These are phyloP conservation scores for Magnolia sinica DNA, from an alignment of 164 flowering plant genomes.

Conservation along the genomic window DNA sequence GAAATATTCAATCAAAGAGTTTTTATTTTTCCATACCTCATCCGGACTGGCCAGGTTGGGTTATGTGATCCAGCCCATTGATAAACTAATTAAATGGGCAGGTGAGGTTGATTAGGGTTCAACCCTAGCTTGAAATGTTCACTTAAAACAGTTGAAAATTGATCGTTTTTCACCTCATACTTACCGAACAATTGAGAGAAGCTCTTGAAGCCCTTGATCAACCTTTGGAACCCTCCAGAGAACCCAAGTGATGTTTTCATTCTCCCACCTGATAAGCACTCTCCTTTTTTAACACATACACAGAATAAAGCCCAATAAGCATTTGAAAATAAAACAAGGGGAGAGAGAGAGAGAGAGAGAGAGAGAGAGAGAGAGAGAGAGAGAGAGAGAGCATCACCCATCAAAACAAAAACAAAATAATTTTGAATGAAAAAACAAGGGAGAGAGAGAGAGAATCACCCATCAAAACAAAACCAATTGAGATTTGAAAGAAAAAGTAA, in stretches of 20 bases:
- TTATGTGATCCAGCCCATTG: background rate
- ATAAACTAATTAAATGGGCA: background rate
- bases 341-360: too few relatives aligned
- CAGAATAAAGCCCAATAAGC: too few relatives aligned
- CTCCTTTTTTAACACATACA: slow-evolving; percentile 17
- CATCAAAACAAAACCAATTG: background rate
- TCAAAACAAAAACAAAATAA: too few relatives aligned
- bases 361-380: too few relatives aligned
- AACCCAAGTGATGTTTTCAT: slow-evolving; percentile 46
- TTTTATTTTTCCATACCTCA: background rate
- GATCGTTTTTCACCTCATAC: slow-evolving; percentile 8
- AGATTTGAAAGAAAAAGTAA: background rate
- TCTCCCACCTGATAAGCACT: slow-evolving; percentile 36
- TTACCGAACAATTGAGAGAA: slow-evolving; percentile 76
- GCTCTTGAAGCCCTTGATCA: slow-evolving; percentile 65
- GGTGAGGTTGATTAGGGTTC: background rate
- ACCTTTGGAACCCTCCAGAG: slow-evolving; percentile 51
- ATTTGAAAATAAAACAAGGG: too few relatives aligned
- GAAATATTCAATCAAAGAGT: too few relatives aligned
- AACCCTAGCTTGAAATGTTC: background rate
- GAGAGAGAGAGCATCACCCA: too few relatives aligned
- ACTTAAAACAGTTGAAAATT: background rate
- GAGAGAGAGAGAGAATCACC: background rate
- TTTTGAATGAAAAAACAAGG: too few relatives aligned
- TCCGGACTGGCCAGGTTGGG: background rate